Base-by-base conservation (phyloP, 768 basidiomycete species). In the Russula earlei region DNA sequence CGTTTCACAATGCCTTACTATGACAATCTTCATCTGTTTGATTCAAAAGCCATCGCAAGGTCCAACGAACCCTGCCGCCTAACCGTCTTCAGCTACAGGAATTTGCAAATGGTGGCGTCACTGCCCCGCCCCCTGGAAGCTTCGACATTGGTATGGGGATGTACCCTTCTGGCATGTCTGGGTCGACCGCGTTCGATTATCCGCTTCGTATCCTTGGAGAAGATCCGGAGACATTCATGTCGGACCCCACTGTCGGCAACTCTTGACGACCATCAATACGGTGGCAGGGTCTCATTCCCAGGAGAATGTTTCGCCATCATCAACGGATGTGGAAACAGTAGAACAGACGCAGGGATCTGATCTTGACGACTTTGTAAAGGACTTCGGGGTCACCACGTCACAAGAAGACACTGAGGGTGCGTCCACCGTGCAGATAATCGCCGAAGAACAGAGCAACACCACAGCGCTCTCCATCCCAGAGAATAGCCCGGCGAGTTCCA, bases 321-420 rank as follows among this genome's bases (percentile, higher is more conserved):
- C 45, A 6, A 14, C 46, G 7, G 25, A 34, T 42, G 19, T 45
- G 20, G 24, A 2, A 5, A 19, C 41, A 3, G 33, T 22, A 1
- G 56, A 58, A 17, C 17, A 31, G 15, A 3, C 22, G 0, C 51
- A 53, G 17, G 14, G 6, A 7, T 58, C 54, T 52, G 53, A 58
- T 31, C 31, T 58, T n/a, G 56, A 58, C 4, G 56, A 58, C 8
- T 58, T 53, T 20, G 41, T 58, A 4, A 34, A 43, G 27, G 56
- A 58, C 19, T 43, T 53, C 33, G 52, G 41, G 9, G 17, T 7
- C n/a, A 24, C 27, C 3, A 15, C 42, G 20, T 22, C 47, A 3
- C 46, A 25, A 2, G 54, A 43, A 38, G 20, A 20, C 2, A 22
- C 17, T 4, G 14, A 10, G 10, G 22, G 11, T 15, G 10, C 19